phyloP scores from a whole-genome alignment of 208 protist genomes.

The Leishmania braziliensis region DNA sequence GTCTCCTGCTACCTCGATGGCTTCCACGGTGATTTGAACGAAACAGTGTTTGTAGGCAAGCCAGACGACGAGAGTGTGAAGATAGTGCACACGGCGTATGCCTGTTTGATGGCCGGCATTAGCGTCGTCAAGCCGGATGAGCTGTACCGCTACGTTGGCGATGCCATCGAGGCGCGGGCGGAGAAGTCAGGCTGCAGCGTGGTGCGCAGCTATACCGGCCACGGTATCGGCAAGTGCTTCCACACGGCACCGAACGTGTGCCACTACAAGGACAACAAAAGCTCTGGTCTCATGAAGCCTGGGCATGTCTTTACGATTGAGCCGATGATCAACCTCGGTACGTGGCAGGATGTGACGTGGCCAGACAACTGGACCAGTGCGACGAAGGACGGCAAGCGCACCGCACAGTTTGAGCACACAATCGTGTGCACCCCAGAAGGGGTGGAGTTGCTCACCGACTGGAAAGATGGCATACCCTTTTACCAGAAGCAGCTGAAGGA shows the following conservation, averaged over 20 bases:
- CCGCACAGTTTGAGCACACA: conserved; percentile 99
- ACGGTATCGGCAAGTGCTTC: conserved; percentile 94
- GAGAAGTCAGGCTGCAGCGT: conserved; percentile 69
- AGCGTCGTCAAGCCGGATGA: conserved; percentile 76
- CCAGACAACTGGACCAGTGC: conserved; percentile 97
- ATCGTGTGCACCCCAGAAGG: conserved; percentile 94
- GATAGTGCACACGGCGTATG: conserved; percentile 85
- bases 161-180: conserved; percentile 83
- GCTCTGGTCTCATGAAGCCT: conserved; percentile 84
- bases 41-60: conserved; percentile 92
- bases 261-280: conserved; percentile 94
- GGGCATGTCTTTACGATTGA: conserved; percentile 99
- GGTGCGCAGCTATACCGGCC: conserved; percentile 91
- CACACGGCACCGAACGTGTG: conserved; percentile 92
- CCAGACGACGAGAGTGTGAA: conserved; percentile 75
- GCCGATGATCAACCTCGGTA: conserved; percentile 97
- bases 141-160: conserved; percentile 85
- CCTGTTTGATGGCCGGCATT: conserved; percentile 85
- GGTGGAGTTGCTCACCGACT: conserved; percentile 89
- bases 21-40: conserved; percentile 93
- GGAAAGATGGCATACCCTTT: conserved; percentile 78
- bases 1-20: conserved; percentile 95
- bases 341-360: conserved; percentile 93
- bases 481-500: conserved; percentile 89
- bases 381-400: conserved; percentile 95